These are phyloP conservation scores for Thelephora ganbajun DNA, from an alignment of 768 basidiomycete species.

Conservation along the genomic window DNA sequence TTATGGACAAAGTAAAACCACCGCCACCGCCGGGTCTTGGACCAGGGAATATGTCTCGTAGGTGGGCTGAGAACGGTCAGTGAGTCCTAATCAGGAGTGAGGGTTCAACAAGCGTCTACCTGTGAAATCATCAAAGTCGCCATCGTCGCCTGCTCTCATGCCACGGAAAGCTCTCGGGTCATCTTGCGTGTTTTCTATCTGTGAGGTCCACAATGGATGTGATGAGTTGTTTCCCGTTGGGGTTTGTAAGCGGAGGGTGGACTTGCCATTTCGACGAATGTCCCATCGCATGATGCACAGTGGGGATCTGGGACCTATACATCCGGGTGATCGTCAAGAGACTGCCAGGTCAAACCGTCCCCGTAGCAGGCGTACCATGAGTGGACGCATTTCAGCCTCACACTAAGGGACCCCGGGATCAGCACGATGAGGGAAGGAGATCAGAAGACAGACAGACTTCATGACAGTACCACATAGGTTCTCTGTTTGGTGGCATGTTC, in stretches of 20 bases:
- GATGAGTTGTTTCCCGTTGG: background rate
- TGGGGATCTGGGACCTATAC: constrained; percentile 63
- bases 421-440: constrained; percentile 1
- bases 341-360: constrained; percentile 4
- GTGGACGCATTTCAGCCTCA: constrained; percentile 74
- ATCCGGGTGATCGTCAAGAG: background rate
- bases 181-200: constrained; percentile 66
- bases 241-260: background rate
- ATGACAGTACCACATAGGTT: constrained; percentile 72
- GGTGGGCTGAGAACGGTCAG: background rate
- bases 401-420: constrained; percentile 34
- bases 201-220: background rate
- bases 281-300: constrained; percentile 69
- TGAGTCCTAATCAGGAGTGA: constrained; percentile 9
- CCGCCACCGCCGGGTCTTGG: constrained; percentile 9
- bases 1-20: constrained; percentile 24
- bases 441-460: constrained; percentile 27
- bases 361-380: constrained; percentile 42
- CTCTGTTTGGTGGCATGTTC: constrained; percentile 25
- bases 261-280: constrained; percentile 71
- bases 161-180: constrained; percentile 59
- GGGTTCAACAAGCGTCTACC: constrained; percentile 18
- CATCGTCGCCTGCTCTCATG: constrained; percentile 17
- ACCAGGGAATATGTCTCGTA: background rate
- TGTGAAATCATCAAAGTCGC: constrained; percentile 24